Evolutionary conservation across 2,329 filamentous ascomycete genomes (phyloP), one percentile per base, ranked within the genome.

Genomic region (Cercospora zeae-maydis): DNA sequence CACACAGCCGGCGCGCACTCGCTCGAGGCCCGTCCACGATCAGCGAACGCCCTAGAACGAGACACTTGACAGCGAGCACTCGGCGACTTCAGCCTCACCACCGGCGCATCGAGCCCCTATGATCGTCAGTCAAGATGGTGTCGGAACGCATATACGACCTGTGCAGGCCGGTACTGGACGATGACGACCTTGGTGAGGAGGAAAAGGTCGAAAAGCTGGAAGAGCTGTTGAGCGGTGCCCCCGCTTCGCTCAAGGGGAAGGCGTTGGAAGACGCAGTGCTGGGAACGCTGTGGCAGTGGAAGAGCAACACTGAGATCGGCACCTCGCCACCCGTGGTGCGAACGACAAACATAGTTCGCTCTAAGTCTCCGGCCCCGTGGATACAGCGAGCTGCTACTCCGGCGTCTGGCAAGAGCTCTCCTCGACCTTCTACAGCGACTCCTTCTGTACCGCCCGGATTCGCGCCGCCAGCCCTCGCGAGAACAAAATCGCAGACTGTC

Each of bases 161-260:
- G 73, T 96, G 92, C 77, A 86, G 96, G 75, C 91, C 92, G 58
- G 86, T 97, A 74, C 85, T 99, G 67, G 88, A 95, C 80, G 89
- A 97, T 78, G 80, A 86, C 63, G 82, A 84, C 60, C 83, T 96
- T n/a, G 58, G 45, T 16, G 62, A 64, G 65, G 91, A 96, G 72
- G 95, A 98, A 67, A 95, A 99, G 78, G 93, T 97, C 74, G 96
- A 95, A 82, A 93, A 91, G 54, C 83, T 97, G 58, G 93, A 97
- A 79, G 90, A 92, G 69, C 83, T 97, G 58, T 82, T 98, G 72
- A 88, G 87, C 77, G 88, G 87, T 70, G 87, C 93, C 78, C 92
- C 92, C 7, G 84, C 82, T 31, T 71, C 68, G 53, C 81, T 98
- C 69, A 85, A 84, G 16, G 93, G 92, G 63, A 81, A 87, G 68